phyloP scores from a whole-genome alignment of 768 basidiomycete genomes.

The Hemileccinum rubropunctum region DNA sequence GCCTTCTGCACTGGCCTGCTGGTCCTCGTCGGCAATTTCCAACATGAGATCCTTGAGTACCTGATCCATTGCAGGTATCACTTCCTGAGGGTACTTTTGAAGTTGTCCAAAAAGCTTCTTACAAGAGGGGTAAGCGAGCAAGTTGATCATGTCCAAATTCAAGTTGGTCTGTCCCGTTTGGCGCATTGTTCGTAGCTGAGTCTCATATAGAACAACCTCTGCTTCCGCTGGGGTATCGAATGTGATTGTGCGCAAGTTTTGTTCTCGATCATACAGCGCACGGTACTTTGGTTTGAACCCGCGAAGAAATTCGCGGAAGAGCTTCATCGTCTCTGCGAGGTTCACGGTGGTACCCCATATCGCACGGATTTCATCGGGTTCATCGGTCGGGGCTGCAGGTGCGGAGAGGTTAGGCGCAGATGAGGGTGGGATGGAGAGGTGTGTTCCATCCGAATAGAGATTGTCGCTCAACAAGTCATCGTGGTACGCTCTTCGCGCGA shows the following conservation, averaged over 20 bases:
- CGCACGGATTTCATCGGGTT: slow-evolving; percentile 82
- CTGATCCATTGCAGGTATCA: slow-evolving; percentile 96
- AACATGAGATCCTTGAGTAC: slow-evolving; percentile 92
- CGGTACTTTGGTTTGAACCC: slow-evolving; percentile 95
- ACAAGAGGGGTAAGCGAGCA: slow-evolving; percentile 81
- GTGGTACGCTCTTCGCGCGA: slow-evolving; percentile 18
- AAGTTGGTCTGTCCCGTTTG: slow-evolving; percentile 90
- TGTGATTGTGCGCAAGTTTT: slow-evolving; percentile 47
- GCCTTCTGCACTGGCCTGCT: slow-evolving; percentile 63
- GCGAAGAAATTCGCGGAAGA: slow-evolving; percentile 84
- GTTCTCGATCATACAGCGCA: slow-evolving; percentile 63
- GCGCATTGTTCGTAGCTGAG: slow-evolving; percentile 80
- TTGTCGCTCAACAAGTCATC: slow-evolving; percentile 29
- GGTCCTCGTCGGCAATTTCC: slow-evolving; percentile 80
- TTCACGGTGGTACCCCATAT: slow-evolving; percentile 99
- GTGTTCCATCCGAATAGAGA: slow-evolving; percentile 57
- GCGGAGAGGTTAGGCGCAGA: slow-evolving; percentile 58
- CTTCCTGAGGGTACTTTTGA: slow-evolving; percentile 93
- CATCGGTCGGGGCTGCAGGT: slow-evolving; percentile 59
- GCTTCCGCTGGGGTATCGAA: slow-evolving; percentile 63
- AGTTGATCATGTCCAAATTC: slow-evolving; percentile 85
- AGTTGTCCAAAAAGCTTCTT: slow-evolving; percentile 84
- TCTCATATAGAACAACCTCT: slow-evolving; percentile 72
- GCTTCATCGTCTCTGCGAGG: slow-evolving; percentile 84
- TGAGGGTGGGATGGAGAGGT: slow-evolving; percentile 56